A percentile compares a stretch with the other conserved stretches of the same genome.
phyloP scores from a whole-genome alignment of 306 rosid species.

The Begonia peltatifolia region DNA sequence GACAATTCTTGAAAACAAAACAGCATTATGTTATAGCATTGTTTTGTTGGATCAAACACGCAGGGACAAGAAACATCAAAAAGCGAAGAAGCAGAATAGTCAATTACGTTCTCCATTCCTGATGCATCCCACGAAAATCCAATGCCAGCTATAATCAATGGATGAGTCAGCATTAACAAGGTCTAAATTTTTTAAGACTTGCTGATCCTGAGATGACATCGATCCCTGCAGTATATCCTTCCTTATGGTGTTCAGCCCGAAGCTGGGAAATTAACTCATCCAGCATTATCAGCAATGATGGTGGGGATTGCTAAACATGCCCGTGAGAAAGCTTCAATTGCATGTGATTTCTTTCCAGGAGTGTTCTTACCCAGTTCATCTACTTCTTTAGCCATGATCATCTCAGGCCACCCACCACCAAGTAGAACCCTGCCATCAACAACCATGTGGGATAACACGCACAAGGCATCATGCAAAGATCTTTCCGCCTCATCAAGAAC shows the following conservation, averaged over 20 bases:
- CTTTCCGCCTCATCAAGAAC: constrained; percentile 97
- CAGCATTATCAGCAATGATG: constrained; percentile 93
- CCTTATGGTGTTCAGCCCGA: constrained; percentile 91
- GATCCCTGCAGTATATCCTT: constrained; percentile 69
- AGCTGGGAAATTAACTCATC: constrained; percentile 86
- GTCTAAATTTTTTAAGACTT: constrained; percentile 15
- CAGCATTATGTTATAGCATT: no score
- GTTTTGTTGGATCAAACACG: no score
- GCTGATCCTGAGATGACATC: constrained; percentile 92
- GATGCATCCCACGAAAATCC: no score
- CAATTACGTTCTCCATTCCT: no score
- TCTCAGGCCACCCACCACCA: constrained; percentile 99
- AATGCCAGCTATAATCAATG: no score
- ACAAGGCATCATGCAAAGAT: constrained; percentile 94
- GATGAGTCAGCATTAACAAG: no score
- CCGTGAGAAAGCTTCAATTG: constrained; percentile 87
- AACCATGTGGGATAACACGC: constrained; percentile 91
- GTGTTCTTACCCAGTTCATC: constrained; percentile 86
- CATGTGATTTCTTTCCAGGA: constrained; percentile 92
- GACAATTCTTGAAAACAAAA: no score
- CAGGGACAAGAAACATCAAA: no score
- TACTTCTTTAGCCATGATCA: constrained; percentile 87
- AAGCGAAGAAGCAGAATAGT: no score
- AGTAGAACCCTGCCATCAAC: constrained; percentile 88
- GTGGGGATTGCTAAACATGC: constrained; percentile 86